Base-by-base conservation (phyloP, 2,329 filamentous ascomycete species). In the Apiospora kogelbergensis region DNA sequence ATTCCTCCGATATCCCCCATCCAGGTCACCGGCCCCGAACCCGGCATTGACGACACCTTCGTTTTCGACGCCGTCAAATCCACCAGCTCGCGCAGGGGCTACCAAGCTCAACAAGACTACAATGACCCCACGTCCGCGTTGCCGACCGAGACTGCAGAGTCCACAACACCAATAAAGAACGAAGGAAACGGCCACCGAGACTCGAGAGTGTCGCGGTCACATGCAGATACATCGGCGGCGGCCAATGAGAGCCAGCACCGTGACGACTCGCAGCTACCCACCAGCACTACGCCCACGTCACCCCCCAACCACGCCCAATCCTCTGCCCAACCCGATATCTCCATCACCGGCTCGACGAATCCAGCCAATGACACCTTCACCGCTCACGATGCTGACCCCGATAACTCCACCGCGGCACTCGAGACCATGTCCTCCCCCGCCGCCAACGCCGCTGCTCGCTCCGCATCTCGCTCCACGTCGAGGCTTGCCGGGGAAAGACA, bases 11-110 rank as follows among this genome's bases (percentile, higher is more conserved):
- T 87, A 6, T 90, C 89, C 9, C 88, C 89, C 15, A 83, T 90
- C 63, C 83, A 74, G 20, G 71, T 75, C n/a, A 63, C 82, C 44
- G 80, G 83, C 66, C 78, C 82, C 11, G 79, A 81, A 42, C 81
- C 80, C 71, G 86, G 84, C 64, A 76, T 83, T 68, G 88, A 90
- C 79, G 88, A 90, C 76, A 89, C 87, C 30, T 90, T 84, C 74
- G 78, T 89, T 64, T 90, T 90, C 73, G 88, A 90, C 73, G 77
- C 68, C 42, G 74, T 76, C 24, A 82, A 80, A 69, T 76, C 74
- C 66, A 73, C 67, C 22, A 45, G 68, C 53, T 46, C 57, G 17
- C 11, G 24, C 30, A 45, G 63, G 15, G 63, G 33, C 9, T 20
- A 41, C 41, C 63, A 45, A 26, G 7, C 41, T 24, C 41, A 24